These are phyloP conservation scores for Apiospora phragmitis DNA, from an alignment of 2,329 filamentous ascomycete species.

Conservation along the genomic window DNA sequence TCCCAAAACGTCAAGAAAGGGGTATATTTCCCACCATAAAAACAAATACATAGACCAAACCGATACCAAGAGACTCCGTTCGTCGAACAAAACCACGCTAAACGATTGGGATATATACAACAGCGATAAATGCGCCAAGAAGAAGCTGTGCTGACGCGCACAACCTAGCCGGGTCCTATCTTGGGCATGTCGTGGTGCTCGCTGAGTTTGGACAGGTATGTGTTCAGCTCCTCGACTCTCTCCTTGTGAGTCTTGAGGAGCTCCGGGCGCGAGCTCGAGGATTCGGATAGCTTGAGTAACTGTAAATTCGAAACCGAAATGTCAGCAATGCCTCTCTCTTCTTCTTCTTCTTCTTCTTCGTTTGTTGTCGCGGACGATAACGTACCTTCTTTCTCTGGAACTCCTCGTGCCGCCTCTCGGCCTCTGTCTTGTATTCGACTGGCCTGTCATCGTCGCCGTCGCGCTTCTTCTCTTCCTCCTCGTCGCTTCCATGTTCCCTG, in stretches of 20 bases:
- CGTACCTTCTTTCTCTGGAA: conserved; percentile 75
- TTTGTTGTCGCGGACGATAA: conserved; percentile 26
- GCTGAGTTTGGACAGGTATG: conserved; percentile 85
- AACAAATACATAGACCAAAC: background rate
- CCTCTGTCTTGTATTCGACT: conserved; percentile 70
- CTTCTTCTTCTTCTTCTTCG: background rate
- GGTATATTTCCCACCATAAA: background rate
- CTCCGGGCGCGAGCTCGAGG: conserved; percentile 59
- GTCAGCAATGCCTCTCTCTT: conserved; percentile 14
- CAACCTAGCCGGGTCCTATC: conserved; percentile 57
- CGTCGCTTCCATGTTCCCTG: conserved; percentile 28
- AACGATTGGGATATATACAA: conserved; percentile 10
- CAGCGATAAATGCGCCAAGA: background rate
- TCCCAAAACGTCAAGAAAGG: background rate
- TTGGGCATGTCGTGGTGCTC: conserved; percentile 97
- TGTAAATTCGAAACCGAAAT: conserved; percentile 34
- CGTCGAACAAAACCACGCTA: conserved; percentile 1
- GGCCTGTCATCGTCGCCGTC: conserved; percentile 30
- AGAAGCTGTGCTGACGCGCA: background rate
- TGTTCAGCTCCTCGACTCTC: conserved; percentile 92
- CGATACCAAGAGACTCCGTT: background rate
- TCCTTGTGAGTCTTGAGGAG: conserved; percentile 96
- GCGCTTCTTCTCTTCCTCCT: conserved; percentile 24
- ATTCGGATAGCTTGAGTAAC: conserved; percentile 78
- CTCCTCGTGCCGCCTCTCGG: conserved; percentile 81